Evolutionary conservation across 176 grass and related monocot genomes (phyloP).

Genomic region (Cymbopogon citratus): DNA sequence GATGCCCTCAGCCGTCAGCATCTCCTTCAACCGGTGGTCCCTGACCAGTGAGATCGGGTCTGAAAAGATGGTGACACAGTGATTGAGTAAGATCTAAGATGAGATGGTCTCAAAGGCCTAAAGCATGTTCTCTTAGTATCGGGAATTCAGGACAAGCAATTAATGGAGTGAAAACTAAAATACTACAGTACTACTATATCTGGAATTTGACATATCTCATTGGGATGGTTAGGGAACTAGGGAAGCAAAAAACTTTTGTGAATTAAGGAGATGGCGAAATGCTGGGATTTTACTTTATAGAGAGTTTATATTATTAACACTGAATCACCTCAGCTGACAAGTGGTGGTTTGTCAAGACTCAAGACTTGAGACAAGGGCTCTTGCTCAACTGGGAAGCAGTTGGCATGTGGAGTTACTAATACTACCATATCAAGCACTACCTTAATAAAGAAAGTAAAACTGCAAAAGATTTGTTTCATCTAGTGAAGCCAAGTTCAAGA

Average conservation of each 20-base stretch:
- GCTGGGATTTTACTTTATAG: background rate
- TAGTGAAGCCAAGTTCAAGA: conserved; percentile 10
- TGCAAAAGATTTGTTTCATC: conserved; percentile 4
- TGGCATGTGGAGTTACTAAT: background rate
- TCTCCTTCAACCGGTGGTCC: conserved; percentile 80
- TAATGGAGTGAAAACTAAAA: background rate
- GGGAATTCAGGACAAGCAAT: conserved; percentile 21
- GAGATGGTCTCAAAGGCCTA: background rate
- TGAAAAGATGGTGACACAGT: conserved; percentile 42
- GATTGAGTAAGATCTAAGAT: conserved; percentile 13
- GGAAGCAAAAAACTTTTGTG: conserved; percentile 1
- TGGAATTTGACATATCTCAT: background rate
- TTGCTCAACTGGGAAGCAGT: conserved; percentile 12
- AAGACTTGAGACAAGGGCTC: background rate
- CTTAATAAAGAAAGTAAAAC: background rate
- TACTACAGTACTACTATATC: conserved; percentile 5
- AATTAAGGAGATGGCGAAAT: conserved; percentile 29
- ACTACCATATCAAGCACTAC: background rate
- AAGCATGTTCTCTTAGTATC: background rate
- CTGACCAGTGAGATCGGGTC: conserved; percentile 86
- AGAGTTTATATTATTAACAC: too few species aligned
- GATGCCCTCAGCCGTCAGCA: conserved; percentile 56
- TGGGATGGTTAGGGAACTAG: conserved; percentile 8
- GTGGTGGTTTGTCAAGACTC: background rate
- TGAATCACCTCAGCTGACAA: background rate